Evolutionary conservation across 164 flowering plant genomes (phyloP).

Genomic region (Platanus orientalis): DNA sequence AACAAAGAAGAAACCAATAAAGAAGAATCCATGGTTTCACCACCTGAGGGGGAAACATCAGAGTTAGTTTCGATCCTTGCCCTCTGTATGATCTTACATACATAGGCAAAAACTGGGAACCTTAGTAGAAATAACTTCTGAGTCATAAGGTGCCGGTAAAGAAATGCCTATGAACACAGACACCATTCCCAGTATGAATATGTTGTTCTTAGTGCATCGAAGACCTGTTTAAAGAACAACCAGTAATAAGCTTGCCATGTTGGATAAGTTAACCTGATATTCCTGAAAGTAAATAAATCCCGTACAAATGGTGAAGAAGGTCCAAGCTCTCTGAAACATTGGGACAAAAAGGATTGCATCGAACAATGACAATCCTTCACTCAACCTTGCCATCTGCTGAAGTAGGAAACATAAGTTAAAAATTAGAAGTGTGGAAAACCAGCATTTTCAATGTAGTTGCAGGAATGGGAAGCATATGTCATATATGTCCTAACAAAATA

Average conservation of each 20-base stretch:
- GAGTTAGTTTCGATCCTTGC: conserved; percentile 2
- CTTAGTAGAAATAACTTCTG: conserved; percentile 53
- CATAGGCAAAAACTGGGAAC: not conserved
- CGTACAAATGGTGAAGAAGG: conserved; percentile 95
- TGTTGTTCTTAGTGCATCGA: conserved; percentile 72
- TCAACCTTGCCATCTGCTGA: conserved; percentile 90
- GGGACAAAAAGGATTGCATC: conserved; percentile 98
- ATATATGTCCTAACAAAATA: conserved; percentile 1
- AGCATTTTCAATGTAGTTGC: not conserved
- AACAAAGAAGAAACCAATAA: conserved; percentile 40
- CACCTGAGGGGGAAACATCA: conserved; percentile 34
- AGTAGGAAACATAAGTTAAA: conserved; percentile 14
- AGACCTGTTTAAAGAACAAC: conserved; percentile 57
- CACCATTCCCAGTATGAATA: conserved; percentile 85
- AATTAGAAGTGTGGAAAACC: conserved; percentile 2
- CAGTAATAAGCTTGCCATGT: not conserved
- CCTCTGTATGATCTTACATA: not conserved
- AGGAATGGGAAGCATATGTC: not conserved
- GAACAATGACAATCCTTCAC: conserved; percentile 86
- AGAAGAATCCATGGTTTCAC: conserved; percentile 59
- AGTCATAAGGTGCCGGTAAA: conserved; percentile 91
- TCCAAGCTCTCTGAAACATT: conserved; percentile 99
- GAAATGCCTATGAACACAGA: conserved; percentile 90
- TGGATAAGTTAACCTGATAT: conserved; percentile 61
- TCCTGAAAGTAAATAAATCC: conserved; percentile 96